Percentiles rank a stretch among this genome's conserved stretches.
Conservation (phyloP, 2,329 filamentous ascomycete species). For the Beauveria varroae region DNA sequence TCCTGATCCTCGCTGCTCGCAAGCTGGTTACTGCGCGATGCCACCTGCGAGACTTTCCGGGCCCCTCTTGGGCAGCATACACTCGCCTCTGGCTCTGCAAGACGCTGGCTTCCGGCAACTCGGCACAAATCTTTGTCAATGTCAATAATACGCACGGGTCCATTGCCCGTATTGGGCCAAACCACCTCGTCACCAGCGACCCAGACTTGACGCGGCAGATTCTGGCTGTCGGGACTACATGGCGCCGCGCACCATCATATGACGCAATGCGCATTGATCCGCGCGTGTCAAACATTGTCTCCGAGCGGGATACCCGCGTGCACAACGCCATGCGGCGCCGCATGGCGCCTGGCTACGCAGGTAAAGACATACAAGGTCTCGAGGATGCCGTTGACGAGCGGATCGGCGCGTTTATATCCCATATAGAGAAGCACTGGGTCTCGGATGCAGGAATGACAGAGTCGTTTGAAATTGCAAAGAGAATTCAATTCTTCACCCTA, state of each 20-base stretch:
- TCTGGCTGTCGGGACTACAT: background rate
- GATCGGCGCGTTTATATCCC: background rate
- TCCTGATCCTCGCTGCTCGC: background rate
- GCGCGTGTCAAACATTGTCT: background rate
- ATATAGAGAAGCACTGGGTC: background rate
- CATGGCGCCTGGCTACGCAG: background rate
- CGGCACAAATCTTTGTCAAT: background rate
- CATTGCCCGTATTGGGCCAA: background rate
- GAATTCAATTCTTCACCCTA: background rate
- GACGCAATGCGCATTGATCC: background rate
- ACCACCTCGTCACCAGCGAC: conserved; percentile 1
- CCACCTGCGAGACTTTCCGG: background rate
- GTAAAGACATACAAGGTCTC: background rate
- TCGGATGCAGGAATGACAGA: background rate
- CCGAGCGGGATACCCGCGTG: background rate
- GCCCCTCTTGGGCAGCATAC: background rate
- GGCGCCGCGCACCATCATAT: background rate
- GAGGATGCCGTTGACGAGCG: background rate
- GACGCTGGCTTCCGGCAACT: background rate
- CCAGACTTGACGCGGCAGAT: background rate
- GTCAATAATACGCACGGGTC: background rate
- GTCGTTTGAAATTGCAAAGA: background rate
- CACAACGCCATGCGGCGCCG: background rate
- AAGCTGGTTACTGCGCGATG: background rate
- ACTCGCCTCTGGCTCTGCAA: conserved; percentile 1